These are phyloP conservation scores for Ceratocystis colombiana DNA, from an alignment of 2,329 filamentous ascomycete genomes.

Conservation along the genomic window DNA sequence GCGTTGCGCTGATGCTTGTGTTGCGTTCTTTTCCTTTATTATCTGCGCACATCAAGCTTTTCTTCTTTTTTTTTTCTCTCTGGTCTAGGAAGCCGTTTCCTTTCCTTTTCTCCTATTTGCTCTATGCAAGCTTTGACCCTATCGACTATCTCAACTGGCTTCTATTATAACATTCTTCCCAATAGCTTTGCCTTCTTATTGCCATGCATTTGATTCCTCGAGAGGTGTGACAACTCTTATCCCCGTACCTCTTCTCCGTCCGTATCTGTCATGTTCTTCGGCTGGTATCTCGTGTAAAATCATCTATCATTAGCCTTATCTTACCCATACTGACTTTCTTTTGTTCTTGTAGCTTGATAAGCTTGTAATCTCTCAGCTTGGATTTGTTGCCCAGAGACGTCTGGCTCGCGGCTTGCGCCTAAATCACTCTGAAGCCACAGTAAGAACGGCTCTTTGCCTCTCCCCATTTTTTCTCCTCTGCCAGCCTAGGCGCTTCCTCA, in stretches of 20 bases:
- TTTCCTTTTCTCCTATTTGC: neutral
- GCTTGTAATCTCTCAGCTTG: constrained; percentile 82
- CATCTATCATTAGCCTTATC: too few species aligned
- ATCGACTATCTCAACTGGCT: too few species aligned
- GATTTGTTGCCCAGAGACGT: constrained; percentile 74
- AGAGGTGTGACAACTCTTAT: constrained; percentile 34
- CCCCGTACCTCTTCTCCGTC: neutral
- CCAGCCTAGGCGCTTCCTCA: constrained; percentile 23
- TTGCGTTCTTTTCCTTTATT: neutral
- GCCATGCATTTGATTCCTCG: constrained; percentile 42
- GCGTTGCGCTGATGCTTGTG: neutral
- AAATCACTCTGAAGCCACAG: constrained; percentile 81
- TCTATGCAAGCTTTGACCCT: too few species aligned
- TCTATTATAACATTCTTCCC: too few species aligned
- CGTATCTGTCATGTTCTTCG: neutral
- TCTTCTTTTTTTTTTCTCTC: constrained; percentile 13
- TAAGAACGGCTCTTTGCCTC: constrained; percentile 34
- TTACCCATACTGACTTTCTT: constrained; percentile 5
- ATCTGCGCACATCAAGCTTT: neutral
- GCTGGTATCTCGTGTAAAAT: neutral
- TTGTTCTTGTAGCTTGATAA: constrained; percentile 66
- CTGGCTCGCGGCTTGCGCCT: constrained; percentile 79
- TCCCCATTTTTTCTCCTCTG: neutral
- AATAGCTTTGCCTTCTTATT: neutral
- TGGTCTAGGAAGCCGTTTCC: neutral